Evolutionary conservation across 331 rosid genomes (phyloP).

Genomic region (Telfairia occidentalis): DNA sequence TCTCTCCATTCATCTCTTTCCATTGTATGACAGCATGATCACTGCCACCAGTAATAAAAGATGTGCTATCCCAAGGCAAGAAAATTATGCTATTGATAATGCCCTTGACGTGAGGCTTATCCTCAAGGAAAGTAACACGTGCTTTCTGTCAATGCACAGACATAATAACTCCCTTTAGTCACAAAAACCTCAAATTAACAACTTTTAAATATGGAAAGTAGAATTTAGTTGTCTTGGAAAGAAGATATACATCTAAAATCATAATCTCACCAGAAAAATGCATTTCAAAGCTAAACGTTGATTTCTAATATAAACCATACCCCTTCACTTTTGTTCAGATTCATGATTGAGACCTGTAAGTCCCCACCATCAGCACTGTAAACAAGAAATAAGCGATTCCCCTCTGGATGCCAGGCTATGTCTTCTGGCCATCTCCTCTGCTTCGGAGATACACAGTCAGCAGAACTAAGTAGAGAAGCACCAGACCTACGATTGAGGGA

Average conservation of each 20-base stretch:
- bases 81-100: conserved; percentile 68
- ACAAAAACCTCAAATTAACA: neutral
- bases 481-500: conserved; percentile 40
- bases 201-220: neutral
- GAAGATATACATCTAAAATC: neutral
- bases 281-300: neutral
- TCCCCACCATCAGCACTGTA: conserved; percentile 95
- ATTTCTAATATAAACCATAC: conserved; percentile 29
- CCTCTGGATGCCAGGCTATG: conserved; percentile 90
- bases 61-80: conserved; percentile 73
- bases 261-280: neutral
- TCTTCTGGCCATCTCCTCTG: conserved; percentile 98
- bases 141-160: conserved; percentile 43
- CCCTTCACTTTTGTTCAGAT: conserved; percentile 58
- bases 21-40: conserved; percentile 89
- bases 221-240: neutral
- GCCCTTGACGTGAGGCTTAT: conserved; percentile 85
- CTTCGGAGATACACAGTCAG: conserved; percentile 61
- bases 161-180: conserved; percentile 13
- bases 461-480: conserved; percentile 62
- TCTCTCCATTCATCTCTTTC: conserved; percentile 30
- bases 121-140: conserved; percentile 62
- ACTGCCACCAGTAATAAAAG: conserved; percentile 84
- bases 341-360: conserved; percentile 63
- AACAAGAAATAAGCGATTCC: conserved; percentile 57